These are phyloP conservation scores for Pyronema omphalodes DNA, from an alignment of 495 filamentous ascomycete genomes.

Conservation along the genomic window DNA sequence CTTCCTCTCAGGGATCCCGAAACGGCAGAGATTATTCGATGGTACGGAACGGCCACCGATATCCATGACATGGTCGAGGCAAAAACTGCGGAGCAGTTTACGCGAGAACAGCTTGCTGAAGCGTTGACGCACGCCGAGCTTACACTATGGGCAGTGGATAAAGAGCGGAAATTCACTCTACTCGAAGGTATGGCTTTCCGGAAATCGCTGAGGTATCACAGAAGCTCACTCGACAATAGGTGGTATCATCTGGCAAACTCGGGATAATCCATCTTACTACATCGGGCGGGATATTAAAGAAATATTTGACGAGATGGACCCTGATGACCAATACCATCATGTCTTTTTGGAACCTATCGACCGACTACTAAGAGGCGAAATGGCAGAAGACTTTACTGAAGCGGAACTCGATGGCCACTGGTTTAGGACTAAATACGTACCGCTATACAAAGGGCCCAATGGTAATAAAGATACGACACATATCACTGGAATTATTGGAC, in stretches of 20 bases:
- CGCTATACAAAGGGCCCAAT: slow-evolving; percentile 33
- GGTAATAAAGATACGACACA: slow-evolving; percentile 29
- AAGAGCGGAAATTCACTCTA: slow-evolving; percentile 37
- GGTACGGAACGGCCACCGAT: slow-evolving; percentile 57
- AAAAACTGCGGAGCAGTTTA: slow-evolving; percentile 38
- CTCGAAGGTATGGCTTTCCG: slow-evolving; percentile 35
- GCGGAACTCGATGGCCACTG: slow-evolving; percentile 35
- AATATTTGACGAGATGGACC: slow-evolving; percentile 31
- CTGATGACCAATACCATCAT: slow-evolving; percentile 5
- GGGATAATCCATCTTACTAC: slow-evolving; percentile 22
- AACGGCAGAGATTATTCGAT: slow-evolving; percentile 45
- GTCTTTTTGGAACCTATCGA: slow-evolving; percentile 35
- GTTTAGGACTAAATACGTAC: slow-evolving; percentile 47
- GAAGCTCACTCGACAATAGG: slow-evolving; percentile 6
- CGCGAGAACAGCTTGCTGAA: slow-evolving; percentile 42
- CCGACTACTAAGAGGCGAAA: slow-evolving; percentile 36
- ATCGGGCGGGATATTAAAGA: slow-evolving; percentile 43
- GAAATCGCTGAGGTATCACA: slow-evolving; percentile 16
- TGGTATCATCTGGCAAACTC: slow-evolving; percentile 15
- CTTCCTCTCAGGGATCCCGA: slow-evolving; percentile 41
- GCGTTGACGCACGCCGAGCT: slow-evolving; percentile 51
- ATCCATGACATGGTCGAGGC: slow-evolving; percentile 46
- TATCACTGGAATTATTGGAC: slow-evolving; percentile 47
- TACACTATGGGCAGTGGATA: slow-evolving; percentile 49
- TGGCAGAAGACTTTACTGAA: slow-evolving; percentile 33